Conservation (phyloP, 169 alveolate genomes). For the Plasmodium coatneyi region DNA sequence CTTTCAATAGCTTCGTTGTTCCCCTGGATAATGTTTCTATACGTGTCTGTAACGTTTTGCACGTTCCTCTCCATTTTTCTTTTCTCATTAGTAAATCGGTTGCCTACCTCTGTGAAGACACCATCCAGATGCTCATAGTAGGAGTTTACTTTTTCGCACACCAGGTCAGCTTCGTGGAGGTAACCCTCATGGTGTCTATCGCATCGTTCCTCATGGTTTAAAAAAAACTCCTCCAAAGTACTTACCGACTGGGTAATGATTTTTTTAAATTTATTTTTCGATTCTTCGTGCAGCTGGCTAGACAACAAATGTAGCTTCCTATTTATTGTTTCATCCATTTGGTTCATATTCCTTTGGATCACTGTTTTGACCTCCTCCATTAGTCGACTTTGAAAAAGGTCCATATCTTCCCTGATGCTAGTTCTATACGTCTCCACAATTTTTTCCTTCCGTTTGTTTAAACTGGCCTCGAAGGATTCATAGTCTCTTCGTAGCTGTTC, state of each 20-base stretch:
- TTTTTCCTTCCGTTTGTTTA: not conserved
- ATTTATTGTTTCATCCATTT: not conserved
- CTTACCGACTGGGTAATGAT: conserved; percentile 4
- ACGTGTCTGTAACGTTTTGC: not conserved
- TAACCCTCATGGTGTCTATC: not conserved
- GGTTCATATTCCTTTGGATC: not conserved
- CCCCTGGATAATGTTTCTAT: not conserved
- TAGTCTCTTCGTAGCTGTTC: conserved; percentile 11
- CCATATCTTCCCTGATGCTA: conserved; percentile 11
- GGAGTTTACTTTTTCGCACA: not conserved
- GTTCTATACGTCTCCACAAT: not conserved
- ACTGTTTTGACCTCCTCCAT: conserved; percentile 18
- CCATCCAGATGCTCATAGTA: not conserved
- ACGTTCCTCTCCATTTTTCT: not conserved
- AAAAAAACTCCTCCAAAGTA: not conserved
- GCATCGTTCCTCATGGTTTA: not conserved
- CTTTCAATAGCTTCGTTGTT: not conserved
- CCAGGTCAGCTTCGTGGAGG: not conserved
- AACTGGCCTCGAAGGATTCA: not conserved
- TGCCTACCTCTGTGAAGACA: not conserved
- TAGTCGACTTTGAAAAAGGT: conserved; percentile 4
- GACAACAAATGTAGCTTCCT: conserved; percentile 1
- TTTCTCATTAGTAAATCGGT: not conserved
- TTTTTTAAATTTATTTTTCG: not conserved
- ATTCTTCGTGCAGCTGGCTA: not conserved